Evolutionary conservation across 2,329 filamentous ascomycete species (phyloP).

Genomic region (Lasiodiplodia sp.): DNA sequence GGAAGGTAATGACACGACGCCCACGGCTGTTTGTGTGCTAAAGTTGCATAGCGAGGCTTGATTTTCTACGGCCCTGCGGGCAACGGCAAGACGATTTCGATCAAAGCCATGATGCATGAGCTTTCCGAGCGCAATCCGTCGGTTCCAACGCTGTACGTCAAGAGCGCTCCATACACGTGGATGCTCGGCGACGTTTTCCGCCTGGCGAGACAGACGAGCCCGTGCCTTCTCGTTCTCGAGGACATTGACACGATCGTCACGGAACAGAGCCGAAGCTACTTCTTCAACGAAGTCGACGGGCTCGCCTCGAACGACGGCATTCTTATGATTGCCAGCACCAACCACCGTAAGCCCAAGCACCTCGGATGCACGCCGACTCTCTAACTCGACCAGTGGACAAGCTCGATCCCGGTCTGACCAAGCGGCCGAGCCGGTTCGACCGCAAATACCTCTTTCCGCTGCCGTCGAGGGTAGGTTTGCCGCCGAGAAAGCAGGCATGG

Average conservation of each 20-base stretch:
- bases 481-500: neutral
- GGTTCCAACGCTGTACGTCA: slow-evolving; percentile 64
- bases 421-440: slow-evolving; percentile 56
- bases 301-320: slow-evolving; percentile 74
- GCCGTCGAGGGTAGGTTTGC: slow-evolving; percentile 48
- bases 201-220: slow-evolving; percentile 68
- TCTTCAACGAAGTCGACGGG: slow-evolving; percentile 76
- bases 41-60: slow-evolving; percentile 61
- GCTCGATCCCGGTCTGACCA: slow-evolving; percentile 69
- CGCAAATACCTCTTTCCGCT: slow-evolving; percentile 67
- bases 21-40: slow-evolving; percentile 44
- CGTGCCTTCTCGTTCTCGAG: slow-evolving; percentile 75
- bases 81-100: slow-evolving; percentile 74
- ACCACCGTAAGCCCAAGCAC: slow-evolving; percentile 48
- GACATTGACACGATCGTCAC: slow-evolving; percentile 73
- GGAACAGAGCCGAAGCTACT: slow-evolving; percentile 68
- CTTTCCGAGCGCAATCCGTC: slow-evolving; percentile 62
- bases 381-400: slow-evolving; percentile 60
- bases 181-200: slow-evolving; percentile 46
- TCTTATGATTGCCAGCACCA: slow-evolving; percentile 72
- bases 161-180: slow-evolving; percentile 48
- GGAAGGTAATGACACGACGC: slow-evolving; percentile 57
- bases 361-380: neutral
- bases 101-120: slow-evolving; percentile 73
- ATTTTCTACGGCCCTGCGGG: slow-evolving; percentile 72